phyloP scores from a whole-genome alignment of 305 asterid genomes.

The Fraxinus albicans region DNA sequence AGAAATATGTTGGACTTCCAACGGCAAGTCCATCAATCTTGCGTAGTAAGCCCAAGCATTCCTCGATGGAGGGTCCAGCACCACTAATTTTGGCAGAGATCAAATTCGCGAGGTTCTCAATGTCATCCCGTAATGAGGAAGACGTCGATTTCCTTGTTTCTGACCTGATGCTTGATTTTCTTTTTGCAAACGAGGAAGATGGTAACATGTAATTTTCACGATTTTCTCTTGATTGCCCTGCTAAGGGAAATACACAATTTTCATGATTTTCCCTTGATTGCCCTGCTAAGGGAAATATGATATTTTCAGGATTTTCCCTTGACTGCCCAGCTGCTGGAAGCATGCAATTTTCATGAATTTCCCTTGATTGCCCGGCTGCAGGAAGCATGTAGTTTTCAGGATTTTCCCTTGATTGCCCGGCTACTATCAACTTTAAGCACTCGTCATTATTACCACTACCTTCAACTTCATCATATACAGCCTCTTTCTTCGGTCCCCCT shows the following conservation, averaged over 20 bases:
- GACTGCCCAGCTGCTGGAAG: not conserved
- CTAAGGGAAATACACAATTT: not conserved
- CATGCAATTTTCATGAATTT: not conserved
- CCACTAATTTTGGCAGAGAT: not conserved
- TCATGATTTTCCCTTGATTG: not conserved
- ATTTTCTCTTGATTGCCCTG: not conserved
- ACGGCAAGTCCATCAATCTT: not conserved
- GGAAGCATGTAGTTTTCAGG: conserved; percentile 1
- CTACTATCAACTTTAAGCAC: conserved; percentile 3
- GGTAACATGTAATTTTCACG: not conserved
- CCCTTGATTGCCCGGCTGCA: not conserved
- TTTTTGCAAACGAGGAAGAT: not conserved
- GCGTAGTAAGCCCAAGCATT: not conserved
- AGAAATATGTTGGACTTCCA: not conserved
- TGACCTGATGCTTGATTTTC: not conserved
- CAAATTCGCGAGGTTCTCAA: not conserved
- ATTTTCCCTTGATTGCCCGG: conserved; percentile 3
- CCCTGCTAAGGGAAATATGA: not conserved
- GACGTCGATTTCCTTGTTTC: not conserved
- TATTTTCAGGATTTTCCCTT: not conserved
- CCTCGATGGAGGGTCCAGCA: not conserved
- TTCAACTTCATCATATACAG: not conserved
- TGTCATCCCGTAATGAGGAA: not conserved
- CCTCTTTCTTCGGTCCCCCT: not conserved
- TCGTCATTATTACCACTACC: conserved; percentile 1